Evolutionary conservation across 176 grass and related monocot genomes (phyloP), one percentile per base, ranked within the genome.

Genomic region (Ensete glaucum): DNA sequence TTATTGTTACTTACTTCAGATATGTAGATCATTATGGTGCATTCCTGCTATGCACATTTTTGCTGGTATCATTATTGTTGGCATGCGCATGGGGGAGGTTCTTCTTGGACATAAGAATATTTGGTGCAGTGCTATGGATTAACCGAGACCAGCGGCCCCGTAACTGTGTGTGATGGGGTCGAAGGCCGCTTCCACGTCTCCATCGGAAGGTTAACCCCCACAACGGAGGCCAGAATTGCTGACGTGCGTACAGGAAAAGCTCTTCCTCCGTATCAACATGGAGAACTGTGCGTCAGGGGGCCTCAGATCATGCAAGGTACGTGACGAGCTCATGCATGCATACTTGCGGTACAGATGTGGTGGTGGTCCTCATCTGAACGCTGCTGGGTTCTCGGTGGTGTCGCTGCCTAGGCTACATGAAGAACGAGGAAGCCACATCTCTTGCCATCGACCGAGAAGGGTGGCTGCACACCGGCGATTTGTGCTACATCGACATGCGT

Each of bases 391-490:
- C 63, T 11, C 21, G 8, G 2, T 48, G 49, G 51, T 55, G 21
- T 71, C 9, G 11, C 67, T 16, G 16, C 54, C 10, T 2, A 84
- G 82, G 82, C 29, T 89, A 89, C 81, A 64, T 89, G 29, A 57
- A 69, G 9, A 83, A 83, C 17, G 21, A 89, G 60, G 77, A 80
- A 22, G 87, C 87, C 27, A 89, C 83, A 15, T 66, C 80, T 50
- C 52, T 82, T 2, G 67, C 77, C n/a, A 79, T 77, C 3, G 72
- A 79, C 70, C 55, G 24, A 50, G 71, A 79, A 8, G 69, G 83
- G 5, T 89, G 87, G 87, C 76, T 89, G 7, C 79, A 70, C 50
- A 89, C 87, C 1, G 87, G 87, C 22, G 87, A 89, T 67, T 52
- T 89, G 34, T 89, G 87, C 59, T 83, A 75, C 73, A 53, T 89